A percentile compares a stretch with the other conserved stretches of the same genome.
These are phyloP conservation scores for Encephalitozoon romaleae DNA, from an alignment of 371 early-diverging fungal species.

Conservation along the genomic window DNA sequence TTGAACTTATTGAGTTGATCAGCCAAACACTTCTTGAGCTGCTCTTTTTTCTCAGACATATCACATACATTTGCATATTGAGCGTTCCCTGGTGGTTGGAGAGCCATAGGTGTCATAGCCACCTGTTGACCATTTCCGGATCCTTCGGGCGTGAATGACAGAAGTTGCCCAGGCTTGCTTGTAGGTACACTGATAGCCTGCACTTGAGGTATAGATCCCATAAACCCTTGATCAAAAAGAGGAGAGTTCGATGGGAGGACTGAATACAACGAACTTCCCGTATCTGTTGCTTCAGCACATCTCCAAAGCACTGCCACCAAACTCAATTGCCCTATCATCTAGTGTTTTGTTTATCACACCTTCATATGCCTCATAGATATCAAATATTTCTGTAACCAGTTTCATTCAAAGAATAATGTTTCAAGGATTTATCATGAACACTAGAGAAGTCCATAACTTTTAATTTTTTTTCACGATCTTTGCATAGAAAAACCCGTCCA, in stretches of 20 bases:
- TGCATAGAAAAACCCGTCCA: slow-evolving; percentile 98
- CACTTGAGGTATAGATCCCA: background rate
- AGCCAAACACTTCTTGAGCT: background rate
- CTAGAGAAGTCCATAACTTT: background rate
- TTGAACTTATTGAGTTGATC: background rate
- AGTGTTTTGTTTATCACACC: background rate
- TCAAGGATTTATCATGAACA: background rate
- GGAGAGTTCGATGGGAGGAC: background rate
- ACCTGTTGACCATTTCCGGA: background rate
- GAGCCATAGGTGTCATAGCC: background rate
- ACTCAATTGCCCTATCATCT: background rate
- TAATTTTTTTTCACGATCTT: slow-evolving; percentile 71
- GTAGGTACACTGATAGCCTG: background rate
- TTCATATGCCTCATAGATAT: background rate
- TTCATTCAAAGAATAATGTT: background rate
- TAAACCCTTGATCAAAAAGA: background rate
- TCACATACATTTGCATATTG: slow-evolving; percentile 9
- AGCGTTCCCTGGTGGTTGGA: background rate
- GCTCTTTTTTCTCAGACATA: background rate
- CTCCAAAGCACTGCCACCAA: background rate
- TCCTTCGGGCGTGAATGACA: background rate
- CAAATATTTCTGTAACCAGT: background rate
- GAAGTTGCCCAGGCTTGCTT: background rate
- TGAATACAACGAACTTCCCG: background rate
- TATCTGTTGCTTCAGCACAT: background rate